A percentile compares a stretch with the other conserved stretches of the same genome.
These are phyloP conservation scores for Aureobasidium sp. DNA, from an alignment of 2,329 filamentous ascomycete genomes.

Conservation along the genomic window DNA sequence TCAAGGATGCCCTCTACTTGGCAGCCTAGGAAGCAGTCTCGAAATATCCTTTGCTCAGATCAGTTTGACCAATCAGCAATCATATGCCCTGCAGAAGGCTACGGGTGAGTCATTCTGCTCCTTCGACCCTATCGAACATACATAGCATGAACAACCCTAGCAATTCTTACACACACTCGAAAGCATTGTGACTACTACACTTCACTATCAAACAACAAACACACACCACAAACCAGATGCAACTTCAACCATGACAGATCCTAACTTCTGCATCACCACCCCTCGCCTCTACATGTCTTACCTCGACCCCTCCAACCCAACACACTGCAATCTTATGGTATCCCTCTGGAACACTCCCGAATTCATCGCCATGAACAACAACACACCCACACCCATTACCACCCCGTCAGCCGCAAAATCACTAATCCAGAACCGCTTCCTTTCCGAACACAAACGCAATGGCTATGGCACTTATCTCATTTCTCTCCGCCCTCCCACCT, in stretches of 20 bases:
- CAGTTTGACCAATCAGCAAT: no score
- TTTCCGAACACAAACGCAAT: not conserved
- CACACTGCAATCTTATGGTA: not conserved
- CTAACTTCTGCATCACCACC: not conserved
- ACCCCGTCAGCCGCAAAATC: not conserved
- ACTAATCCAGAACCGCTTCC: not conserved
- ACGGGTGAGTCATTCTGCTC: no score
- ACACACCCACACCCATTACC: not conserved
- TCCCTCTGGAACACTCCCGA: slow-evolving; percentile 4
- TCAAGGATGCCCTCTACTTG: no score
- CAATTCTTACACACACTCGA: no score
- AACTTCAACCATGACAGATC: not conserved
- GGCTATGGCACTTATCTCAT: not conserved
- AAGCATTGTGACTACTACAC: no score
- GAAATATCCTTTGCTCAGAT: no score
- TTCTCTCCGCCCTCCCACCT: not conserved
- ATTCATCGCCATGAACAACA: not conserved
- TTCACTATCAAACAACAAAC: not conserved
- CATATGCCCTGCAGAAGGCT: no score
- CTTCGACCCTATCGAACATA: no score
- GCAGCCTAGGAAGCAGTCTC: no score
- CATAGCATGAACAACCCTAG: no score
- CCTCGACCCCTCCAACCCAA: not conserved
- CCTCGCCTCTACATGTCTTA: not conserved
- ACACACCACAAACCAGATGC: not conserved